These are phyloP conservation scores for Esteya vermicola DNA, from an alignment of 2,329 filamentous ascomycete genomes.

Conservation along the genomic window DNA sequence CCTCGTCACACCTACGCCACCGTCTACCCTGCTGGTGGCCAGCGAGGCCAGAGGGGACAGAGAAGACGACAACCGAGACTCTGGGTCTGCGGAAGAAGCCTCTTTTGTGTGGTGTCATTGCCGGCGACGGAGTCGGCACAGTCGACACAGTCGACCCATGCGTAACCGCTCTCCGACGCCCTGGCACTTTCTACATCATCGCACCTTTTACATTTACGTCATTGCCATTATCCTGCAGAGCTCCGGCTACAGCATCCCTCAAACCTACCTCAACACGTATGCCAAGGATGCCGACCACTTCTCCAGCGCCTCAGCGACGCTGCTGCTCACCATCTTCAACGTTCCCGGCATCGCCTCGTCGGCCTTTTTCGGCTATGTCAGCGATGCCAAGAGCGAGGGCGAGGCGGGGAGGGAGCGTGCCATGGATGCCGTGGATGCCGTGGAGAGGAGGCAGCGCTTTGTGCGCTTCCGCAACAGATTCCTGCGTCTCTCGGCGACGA, in stretches of 20 bases:
- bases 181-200: slow-evolving; percentile 1
- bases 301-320: not conserved
- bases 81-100: not conserved
- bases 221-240: slow-evolving; percentile 2
- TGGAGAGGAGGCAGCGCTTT: no score
- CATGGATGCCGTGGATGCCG: no score
- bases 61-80: not conserved
- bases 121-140: no score
- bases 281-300: not conserved
- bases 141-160: no score
- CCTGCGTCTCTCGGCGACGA: not conserved
- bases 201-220: slow-evolving; percentile 2
- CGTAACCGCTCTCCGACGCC: no score
- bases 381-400: no score
- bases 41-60: no score
- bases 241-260: slow-evolving; percentile 2
- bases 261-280: slow-evolving; percentile 3
- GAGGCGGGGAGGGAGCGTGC: no score
- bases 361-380: slow-evolving; percentile 3
- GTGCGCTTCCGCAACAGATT: no score
- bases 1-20: not conserved
- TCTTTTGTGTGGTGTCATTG: no score
- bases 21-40: not conserved
- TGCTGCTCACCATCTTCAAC: slow-evolving; percentile 3
- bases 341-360: not conserved